Evolutionary conservation across 768 basidiomycete species (phyloP), one percentile per base, ranked within the genome.

Genomic region (Astraeus odoratus): DNA sequence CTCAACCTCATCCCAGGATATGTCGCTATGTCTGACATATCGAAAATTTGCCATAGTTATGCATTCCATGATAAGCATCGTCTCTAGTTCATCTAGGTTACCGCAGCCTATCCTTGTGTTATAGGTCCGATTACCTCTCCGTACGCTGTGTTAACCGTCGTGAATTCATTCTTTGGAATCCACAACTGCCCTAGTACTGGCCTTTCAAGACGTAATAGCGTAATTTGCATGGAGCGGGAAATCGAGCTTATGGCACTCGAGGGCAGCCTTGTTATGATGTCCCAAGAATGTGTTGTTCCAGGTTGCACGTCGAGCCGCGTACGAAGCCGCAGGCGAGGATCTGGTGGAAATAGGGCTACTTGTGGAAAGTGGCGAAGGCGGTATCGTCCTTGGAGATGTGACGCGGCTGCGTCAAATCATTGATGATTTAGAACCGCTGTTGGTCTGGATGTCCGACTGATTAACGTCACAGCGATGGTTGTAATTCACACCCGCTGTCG

Each of bases 201-300:
- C n/a, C n/a, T n/a, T 94, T 15, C 93, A 96, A 67, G 95, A 97
- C 57, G 82, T 95, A 76, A 83, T 86, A 49, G 89, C 87, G 1
- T 79, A 1, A 76, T 95, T 36, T 73, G 76, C 2, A 80, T 77
- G 51, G 78, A 83, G 29, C 84, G 92, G 56, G 81, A 86, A 50
- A 80, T 94, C 46, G 92, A 96, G 68, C 92, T 93, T 57, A 81
- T 80, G 55, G 93, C 88, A 5, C 72, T 93, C 15, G 80, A 81
- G 54, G 86, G 86, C 2, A 86, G 83, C 55, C 65, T 93, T 40
- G 81, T 78, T 46, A 88, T 89, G 83, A 93, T 93, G 92, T 80
- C 81, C 29, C 87, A 89, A 72, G 85, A 84, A 76, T 30, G 22
- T 53, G 83, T 86, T 61, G 86, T 41, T 42, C 26, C 51, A 83